These are phyloP conservation scores for Kwoniella dejecticola DNA, from an alignment of 768 basidiomycete genomes.

Conservation along the genomic window DNA sequence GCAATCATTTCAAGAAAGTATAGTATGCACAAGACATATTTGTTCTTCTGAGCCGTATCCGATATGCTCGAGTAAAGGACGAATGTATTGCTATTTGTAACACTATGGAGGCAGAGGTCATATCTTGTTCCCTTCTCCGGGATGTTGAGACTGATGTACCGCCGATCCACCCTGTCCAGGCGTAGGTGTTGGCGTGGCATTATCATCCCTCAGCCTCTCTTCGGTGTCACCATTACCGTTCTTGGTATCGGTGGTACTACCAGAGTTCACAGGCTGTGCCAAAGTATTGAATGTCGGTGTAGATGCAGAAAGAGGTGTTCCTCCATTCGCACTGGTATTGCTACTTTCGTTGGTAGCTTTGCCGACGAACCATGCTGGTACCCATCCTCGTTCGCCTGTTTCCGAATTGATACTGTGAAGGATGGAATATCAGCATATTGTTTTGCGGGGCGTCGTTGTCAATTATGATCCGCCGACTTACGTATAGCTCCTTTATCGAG, in stretches of 20 bases:
- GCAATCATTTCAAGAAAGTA: too few relatives aligned
- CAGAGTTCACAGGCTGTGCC: background rate
- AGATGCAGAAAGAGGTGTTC: slow-evolving; percentile 6
- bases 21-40: too few relatives aligned
- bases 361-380: slow-evolving; percentile 97
- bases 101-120: too few relatives aligned
- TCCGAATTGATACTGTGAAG: slow-evolving; percentile 79
- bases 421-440: slow-evolving; percentile 1
- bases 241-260: background rate
- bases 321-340: background rate
- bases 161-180: background rate
- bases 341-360: slow-evolving; percentile 58
- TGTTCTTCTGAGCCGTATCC: too few relatives aligned
- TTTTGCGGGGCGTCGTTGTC: too few relatives aligned
- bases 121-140: slow-evolving; percentile 9
- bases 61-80: too few relatives aligned
- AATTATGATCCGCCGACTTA: slow-evolving; percentile 3
- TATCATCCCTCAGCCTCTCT: slow-evolving; percentile 4
- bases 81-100: too few relatives aligned
- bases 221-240: background rate
- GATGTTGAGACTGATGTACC: background rate
- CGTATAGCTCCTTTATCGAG: slow-evolving; percentile 45
- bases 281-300: slow-evolving; percentile 11
- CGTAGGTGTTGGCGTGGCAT: background rate
- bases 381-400: slow-evolving; percentile 93